Base-by-base conservation (phyloP, 495 filamentous ascomycete genomes). In the Penicillium coprophilum region DNA sequence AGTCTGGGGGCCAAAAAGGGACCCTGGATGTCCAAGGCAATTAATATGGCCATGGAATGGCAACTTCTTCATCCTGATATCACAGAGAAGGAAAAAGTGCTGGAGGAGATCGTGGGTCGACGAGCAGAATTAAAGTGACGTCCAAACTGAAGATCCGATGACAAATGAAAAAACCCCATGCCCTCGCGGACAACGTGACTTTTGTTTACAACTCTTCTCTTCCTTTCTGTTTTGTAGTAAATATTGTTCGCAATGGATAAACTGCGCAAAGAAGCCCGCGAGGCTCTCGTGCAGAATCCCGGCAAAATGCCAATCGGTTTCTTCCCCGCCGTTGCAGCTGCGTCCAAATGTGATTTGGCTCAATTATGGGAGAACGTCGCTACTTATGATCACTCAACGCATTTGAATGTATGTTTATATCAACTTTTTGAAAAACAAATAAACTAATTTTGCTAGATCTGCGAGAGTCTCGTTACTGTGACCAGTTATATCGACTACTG, bases 31-130 rank as follows among this genome's bases (percentile, higher is more conserved):
- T 80, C 81, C 55, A 73, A 74, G 53, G 91, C 90, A 13, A 65
- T 94, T 43, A 84, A 89, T 8, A 72, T 87, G 15, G 84, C 85
- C 28, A 79, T 94, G 68, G 82, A 83, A 53, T 97, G 91, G 90
- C 95, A 97, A 74, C 76, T 97, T 27, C 76, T 87, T 30, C 83
- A 97, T 66, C 90, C 92, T 3, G 82, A 81, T 3, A 72, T 23
- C n/a, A 52, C 70, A 7, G 84, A 88, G 50, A 78, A 85, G 17
- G 67, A 77, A 7, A 80, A 76, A 20, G 90, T 80, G 6, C 75
- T 96, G 55, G 83, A 89, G 57, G 84, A 86, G 63, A 79, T 94
- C 17, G 56, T 67, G 39, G 67, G 66, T 39, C 79, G 76, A 66
- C 76, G 74, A 59, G 67, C 69, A 44, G 85, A 90, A 66, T 70